A percentile compares a stretch with the other conserved stretches of the same genome.
Evolutionary conservation across 345 rosid species (phyloP).

Genomic region (Camelina laxa): DNA sequence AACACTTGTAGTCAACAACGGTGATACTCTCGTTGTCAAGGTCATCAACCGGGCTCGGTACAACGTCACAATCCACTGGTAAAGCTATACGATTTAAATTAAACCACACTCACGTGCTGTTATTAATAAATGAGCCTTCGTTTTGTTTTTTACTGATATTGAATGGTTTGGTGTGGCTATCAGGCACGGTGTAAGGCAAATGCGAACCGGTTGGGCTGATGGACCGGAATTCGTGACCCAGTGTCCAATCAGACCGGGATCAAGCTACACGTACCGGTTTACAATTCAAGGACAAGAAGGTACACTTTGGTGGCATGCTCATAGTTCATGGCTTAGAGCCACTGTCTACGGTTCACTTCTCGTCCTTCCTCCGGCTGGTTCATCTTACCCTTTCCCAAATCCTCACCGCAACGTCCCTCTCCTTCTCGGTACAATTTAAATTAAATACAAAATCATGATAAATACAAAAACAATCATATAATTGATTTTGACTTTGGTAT

Average conservation of each 20-base stretch:
- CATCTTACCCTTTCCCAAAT: slow-evolving; percentile 72
- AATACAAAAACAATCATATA: neutral
- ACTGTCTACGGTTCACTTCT: slow-evolving; percentile 90
- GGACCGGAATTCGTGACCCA: slow-evolving; percentile 97
- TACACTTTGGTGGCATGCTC: slow-evolving; percentile 99
- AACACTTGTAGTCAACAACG: slow-evolving; percentile 71
- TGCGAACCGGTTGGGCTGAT: slow-evolving; percentile 94
- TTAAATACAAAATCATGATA: neutral
- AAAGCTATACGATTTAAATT: slow-evolving; percentile 27
- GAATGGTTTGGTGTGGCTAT: neutral
- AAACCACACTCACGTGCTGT: neutral
- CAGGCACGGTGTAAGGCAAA: slow-evolving; percentile 93
- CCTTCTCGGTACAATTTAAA: slow-evolving; percentile 63
- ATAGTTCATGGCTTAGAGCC: slow-evolving; percentile 97
- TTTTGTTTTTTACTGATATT: neutral
- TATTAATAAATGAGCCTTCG: neutral
- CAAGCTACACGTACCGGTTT: slow-evolving; percentile 85
- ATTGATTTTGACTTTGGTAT: slow-evolving; percentile 16
- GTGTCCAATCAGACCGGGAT: slow-evolving; percentile 91
- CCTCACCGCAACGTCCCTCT: slow-evolving; percentile 79
- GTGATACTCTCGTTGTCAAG: slow-evolving; percentile 75
- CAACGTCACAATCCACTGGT: slow-evolving; percentile 94
- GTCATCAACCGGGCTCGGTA: slow-evolving; percentile 74
- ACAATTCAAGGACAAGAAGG: slow-evolving; percentile 92
- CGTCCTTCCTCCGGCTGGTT: slow-evolving; percentile 68